phyloP scores from a whole-genome alignment of 371 early-diverging fungal genomes.

The Umbelopsis sp. region DNA sequence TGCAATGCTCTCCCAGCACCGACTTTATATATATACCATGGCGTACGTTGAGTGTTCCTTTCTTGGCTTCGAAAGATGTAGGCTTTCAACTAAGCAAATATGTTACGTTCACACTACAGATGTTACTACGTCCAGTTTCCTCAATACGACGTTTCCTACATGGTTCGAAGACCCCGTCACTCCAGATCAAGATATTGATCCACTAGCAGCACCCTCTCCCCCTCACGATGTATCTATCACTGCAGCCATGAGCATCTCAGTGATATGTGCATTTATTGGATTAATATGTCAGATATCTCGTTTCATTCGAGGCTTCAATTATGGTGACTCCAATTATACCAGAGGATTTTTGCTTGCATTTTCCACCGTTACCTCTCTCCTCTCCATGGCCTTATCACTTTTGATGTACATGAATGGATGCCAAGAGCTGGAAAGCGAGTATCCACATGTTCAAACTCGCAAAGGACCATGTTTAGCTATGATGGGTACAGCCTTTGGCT shows the following conservation, averaged over 20 bases:
- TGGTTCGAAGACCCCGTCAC: constrained; percentile 32
- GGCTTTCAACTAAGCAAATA: not conserved
- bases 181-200: constrained; percentile 37
- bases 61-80: not conserved
- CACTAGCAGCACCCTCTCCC: constrained; percentile 38
- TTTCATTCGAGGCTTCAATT: constrained; percentile 23
- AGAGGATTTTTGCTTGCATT: constrained; percentile 45
- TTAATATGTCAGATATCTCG: constrained; percentile 27
- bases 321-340: constrained; percentile 40
- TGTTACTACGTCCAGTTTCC: constrained; percentile 27
- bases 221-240: constrained; percentile 47
- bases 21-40: constrained; percentile 45
- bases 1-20: constrained; percentile 30
- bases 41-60: constrained; percentile 27
- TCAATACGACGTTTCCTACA: constrained; percentile 40
- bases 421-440: constrained; percentile 32
- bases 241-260: constrained; percentile 39
- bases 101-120: constrained; percentile 25
- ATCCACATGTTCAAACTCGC: constrained; percentile 41
- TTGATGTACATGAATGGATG: constrained; percentile 45
- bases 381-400: constrained; percentile 33
- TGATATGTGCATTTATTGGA: constrained; percentile 33
- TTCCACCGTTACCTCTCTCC: constrained; percentile 32
- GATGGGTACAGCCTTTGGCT: constrained; percentile 42
- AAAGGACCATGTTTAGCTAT: constrained; percentile 40